phyloP scores from a whole-genome alignment of 176 grass and related monocot species.

The Eragrostis nindensis region DNA sequence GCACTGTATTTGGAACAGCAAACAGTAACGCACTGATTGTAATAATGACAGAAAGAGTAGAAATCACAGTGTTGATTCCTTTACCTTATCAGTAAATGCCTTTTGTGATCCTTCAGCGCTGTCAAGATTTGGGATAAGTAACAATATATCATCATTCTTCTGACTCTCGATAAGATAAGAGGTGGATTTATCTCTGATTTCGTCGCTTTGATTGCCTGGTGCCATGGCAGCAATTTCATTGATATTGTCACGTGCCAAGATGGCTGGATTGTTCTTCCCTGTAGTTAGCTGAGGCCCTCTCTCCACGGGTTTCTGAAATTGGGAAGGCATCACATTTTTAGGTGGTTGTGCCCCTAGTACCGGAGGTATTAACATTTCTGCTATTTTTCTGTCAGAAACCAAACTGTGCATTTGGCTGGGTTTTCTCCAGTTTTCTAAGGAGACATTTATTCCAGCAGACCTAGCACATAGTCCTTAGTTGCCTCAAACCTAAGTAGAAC shows the following conservation, averaged over 20 bases:
- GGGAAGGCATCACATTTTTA: slow-evolving; percentile 11
- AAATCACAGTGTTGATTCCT: slow-evolving; percentile 17
- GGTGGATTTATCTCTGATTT: slow-evolving; percentile 1
- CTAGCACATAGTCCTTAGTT: not conserved
- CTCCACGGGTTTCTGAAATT: slow-evolving; percentile 43
- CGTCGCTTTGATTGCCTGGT: not conserved
- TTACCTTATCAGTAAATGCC: slow-evolving; percentile 17
- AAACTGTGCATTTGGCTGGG: not conserved
- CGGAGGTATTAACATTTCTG: not conserved
- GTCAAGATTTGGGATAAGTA: not conserved
- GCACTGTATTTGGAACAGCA: not conserved
- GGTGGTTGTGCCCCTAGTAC: not conserved
- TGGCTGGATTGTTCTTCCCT: slow-evolving; percentile 16
- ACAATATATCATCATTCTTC: slow-evolving; percentile 3
- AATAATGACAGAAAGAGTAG: not conserved
- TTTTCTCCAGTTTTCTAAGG: not conserved
- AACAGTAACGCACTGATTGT: slow-evolving; percentile 4
- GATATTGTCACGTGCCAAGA: not conserved
- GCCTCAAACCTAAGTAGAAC: not conserved
- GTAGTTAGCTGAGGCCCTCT: not conserved
- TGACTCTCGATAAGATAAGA: not conserved
- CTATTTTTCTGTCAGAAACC: not conserved
- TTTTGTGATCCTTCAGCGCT: slow-evolving; percentile 13
- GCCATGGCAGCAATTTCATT: not conserved
- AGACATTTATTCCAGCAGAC: not conserved